These are phyloP conservation scores for Taphrina confusa DNA, from an alignment of 1,139 yeast species.

Conservation along the genomic window DNA sequence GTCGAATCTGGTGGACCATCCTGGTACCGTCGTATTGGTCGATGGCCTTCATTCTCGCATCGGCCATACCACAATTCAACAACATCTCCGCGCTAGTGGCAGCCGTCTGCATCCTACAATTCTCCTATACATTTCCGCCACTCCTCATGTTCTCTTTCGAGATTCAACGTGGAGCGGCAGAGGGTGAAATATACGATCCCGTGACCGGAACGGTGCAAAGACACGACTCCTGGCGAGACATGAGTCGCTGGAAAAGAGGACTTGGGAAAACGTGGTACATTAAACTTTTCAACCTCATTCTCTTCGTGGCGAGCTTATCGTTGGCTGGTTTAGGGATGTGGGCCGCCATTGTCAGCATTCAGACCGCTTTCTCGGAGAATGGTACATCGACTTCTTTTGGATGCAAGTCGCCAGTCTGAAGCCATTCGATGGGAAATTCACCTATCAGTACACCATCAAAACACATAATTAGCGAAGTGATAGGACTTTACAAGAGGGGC, in stretches of 20 bases:
- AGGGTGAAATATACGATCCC: conserved; percentile 2
- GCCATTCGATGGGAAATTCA: too few species aligned
- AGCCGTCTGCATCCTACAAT: conserved; percentile 54
- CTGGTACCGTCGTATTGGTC: conserved; percentile 51
- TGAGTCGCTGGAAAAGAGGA: background rate
- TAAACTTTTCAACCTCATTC: background rate
- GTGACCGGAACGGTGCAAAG: background rate
- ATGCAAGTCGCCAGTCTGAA: conserved; percentile 11
- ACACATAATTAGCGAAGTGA: too few species aligned
- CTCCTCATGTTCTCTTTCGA: conserved; percentile 43
- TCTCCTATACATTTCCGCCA: conserved; percentile 54
- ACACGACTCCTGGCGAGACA: background rate
- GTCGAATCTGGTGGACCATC: conserved; percentile 45
- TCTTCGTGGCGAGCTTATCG: background rate
- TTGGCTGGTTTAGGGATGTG: conserved; percentile 13
- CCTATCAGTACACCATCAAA: too few species aligned
- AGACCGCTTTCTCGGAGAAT: background rate
- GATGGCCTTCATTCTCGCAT: conserved; percentile 53
- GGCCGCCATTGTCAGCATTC: background rate
- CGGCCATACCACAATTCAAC: conserved; percentile 58
- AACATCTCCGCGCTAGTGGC: conserved; percentile 56
- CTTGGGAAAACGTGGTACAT: conserved; percentile 2
- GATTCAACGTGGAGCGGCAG: background rate
- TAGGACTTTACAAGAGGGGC: too few species aligned
- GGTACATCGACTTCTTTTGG: background rate